These are phyloP conservation scores for Rhizophora mangle DNA, from an alignment of 345 rosid species.

Conservation along the genomic window DNA sequence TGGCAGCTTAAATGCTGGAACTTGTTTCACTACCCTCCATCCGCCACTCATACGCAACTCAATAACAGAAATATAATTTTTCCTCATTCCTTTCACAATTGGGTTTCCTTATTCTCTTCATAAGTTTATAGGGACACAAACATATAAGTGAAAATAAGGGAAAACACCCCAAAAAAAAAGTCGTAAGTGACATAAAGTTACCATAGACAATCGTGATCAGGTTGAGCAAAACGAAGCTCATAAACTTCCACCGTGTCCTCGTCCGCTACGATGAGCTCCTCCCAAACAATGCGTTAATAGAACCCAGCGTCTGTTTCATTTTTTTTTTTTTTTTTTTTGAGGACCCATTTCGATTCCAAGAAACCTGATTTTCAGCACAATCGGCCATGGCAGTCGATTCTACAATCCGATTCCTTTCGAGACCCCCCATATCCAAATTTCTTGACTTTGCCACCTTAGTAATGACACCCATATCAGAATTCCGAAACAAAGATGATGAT, in stretches of 20 bases:
- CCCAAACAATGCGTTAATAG: constrained; percentile 28
- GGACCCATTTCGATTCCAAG: background rate
- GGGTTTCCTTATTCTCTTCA: background rate
- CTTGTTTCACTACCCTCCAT: too few relatives aligned
- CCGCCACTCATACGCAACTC: too few relatives aligned
- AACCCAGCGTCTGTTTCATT: constrained; percentile 13
- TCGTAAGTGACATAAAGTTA: constrained; percentile 5
- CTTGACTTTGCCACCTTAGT: background rate
- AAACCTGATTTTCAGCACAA: background rate
- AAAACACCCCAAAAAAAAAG: background rate
- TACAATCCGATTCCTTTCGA: background rate
- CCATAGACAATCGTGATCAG: constrained; percentile 50
- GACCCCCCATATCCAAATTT: background rate
- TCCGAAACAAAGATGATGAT: background rate
- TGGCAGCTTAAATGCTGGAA: too few relatives aligned
- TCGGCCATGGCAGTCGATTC: constrained; percentile 10
- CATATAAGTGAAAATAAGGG: background rate
- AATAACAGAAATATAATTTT: too few relatives aligned
- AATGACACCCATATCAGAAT: background rate
- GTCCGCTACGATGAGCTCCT: constrained; percentile 37
- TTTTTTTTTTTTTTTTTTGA: constrained; percentile 16
- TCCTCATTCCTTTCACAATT: too few relatives aligned
- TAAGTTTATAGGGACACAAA: background rate
- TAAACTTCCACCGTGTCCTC: constrained; percentile 40
- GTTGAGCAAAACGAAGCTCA: constrained; percentile 55